Conservation (phyloP, 768 basidiomycete species). For the Neoboletus subvelutipes region DNA sequence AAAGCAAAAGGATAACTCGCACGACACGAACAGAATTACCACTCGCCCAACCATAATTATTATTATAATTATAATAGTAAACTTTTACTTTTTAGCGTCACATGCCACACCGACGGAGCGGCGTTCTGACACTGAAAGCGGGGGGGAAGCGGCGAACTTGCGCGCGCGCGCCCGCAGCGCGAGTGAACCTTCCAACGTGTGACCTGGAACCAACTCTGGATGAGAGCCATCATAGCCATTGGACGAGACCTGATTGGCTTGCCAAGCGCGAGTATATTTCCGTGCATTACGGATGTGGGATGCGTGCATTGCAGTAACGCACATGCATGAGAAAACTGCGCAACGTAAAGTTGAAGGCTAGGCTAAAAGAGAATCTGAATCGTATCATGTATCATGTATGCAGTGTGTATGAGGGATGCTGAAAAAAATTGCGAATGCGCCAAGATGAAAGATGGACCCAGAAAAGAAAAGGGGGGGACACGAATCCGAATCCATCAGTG, state of each 20-base stretch:
- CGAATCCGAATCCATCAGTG: not conserved
- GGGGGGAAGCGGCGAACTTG: not conserved
- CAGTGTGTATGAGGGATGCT: not conserved
- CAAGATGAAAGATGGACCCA: not conserved
- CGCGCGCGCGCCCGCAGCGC: too few species aligned
- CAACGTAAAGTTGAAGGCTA: not conserved
- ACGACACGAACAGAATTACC: not conserved
- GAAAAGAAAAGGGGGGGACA: not conserved
- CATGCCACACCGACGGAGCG: not conserved
- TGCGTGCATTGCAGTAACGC: not conserved
- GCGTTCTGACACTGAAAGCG: too few species aligned
- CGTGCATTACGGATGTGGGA: not conserved
- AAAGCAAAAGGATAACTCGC: too few species aligned
- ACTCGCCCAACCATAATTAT: not conserved
- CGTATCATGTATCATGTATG: slow-evolving; percentile 4
- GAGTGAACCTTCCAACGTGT: not conserved
- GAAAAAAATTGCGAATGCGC: not conserved
- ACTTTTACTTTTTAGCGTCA: not conserved
- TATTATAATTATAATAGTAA: too few species aligned
- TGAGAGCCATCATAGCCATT: not conserved
- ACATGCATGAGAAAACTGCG: not conserved
- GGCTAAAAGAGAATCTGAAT: too few species aligned
- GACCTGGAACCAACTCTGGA: not conserved
- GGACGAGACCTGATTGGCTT: not conserved
- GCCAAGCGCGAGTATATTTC: not conserved